Conservation (phyloP, 2,329 filamentous ascomycete species). For the Coniochaeta sp. region DNA sequence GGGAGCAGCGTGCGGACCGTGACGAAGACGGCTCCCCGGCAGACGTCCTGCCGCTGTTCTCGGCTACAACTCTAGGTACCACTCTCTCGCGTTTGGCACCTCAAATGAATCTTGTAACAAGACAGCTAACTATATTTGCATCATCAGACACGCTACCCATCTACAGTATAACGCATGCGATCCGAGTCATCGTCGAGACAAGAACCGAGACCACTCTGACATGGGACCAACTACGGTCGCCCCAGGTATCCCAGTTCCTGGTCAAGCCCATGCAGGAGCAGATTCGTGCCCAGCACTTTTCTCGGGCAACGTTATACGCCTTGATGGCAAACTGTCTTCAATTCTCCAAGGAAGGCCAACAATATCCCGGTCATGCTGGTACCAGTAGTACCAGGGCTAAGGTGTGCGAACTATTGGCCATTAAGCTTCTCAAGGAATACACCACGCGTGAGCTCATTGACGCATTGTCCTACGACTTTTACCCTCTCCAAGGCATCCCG, state of each 20-base stretch:
- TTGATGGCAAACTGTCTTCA: constrained; percentile 91
- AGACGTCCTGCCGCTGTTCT: constrained; percentile 66
- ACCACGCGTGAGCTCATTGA: constrained; percentile 86
- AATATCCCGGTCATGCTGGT: constrained; percentile 76
- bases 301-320: constrained; percentile 78
- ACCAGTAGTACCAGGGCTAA: constrained; percentile 77
- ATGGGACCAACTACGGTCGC: constrained; percentile 94
- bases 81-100: neutral
- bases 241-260: constrained; percentile 90
- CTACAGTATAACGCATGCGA: constrained; percentile 84
- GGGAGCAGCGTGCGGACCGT: constrained; percentile 20
- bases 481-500: constrained; percentile 76
- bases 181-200: constrained; percentile 74
- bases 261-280: constrained; percentile 93
- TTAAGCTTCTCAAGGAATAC: constrained; percentile 86
- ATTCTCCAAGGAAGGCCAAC: constrained; percentile 79
- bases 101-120: neutral
- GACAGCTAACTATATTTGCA: constrained; percentile 14
- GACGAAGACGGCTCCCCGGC: constrained; percentile 22
- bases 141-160: constrained; percentile 71
- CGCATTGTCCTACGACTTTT: constrained; percentile 90
- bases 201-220: constrained; percentile 86
- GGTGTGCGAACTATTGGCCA: constrained; percentile 83
- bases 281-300: constrained; percentile 76
- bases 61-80: constrained; percentile 66